These are phyloP conservation scores for Candida pseudofarinosa DNA, from an alignment of 805 yeast genomes.

Conservation along the genomic window DNA sequence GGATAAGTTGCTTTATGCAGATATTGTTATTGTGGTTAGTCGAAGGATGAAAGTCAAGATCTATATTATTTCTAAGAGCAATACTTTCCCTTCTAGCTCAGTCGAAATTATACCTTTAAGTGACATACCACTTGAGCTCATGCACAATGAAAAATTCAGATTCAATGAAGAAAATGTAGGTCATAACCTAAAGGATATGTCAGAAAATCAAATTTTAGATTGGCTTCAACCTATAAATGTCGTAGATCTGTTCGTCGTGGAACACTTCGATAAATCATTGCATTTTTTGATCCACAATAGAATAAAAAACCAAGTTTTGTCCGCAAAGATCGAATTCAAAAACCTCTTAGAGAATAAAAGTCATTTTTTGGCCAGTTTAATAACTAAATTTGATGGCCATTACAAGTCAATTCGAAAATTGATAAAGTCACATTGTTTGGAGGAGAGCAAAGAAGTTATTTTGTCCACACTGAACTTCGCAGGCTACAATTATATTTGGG, in stretches of 20 bases:
- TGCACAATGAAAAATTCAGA: background rate
- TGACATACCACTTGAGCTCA: slow-evolving; percentile 3
- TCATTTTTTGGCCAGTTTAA: slow-evolving; percentile 12
- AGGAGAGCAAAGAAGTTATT: slow-evolving; percentile 21
- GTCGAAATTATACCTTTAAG: slow-evolving; percentile 38
- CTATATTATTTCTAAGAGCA: slow-evolving; percentile 48
- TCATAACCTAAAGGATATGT: background rate
- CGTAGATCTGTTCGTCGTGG: background rate
- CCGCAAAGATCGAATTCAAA: slow-evolving; percentile 16
- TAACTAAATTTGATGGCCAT: slow-evolving; percentile 75
- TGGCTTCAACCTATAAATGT: background rate
- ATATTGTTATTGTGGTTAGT: slow-evolving; percentile 39
- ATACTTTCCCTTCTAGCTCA: slow-evolving; percentile 52
- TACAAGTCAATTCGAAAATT: slow-evolving; percentile 70
- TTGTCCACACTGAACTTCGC: slow-evolving; percentile 38
- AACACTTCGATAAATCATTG: slow-evolving; percentile 3
- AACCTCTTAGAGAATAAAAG: slow-evolving; percentile 2
- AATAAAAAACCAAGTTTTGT: slow-evolving; percentile 30
- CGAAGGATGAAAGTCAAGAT: slow-evolving; percentile 38
- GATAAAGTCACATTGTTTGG: slow-evolving; percentile 50
- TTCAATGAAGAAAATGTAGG: background rate
- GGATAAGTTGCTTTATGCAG: slow-evolving; percentile 10
- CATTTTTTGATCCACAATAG: slow-evolving; percentile 34
- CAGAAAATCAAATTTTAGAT: background rate
- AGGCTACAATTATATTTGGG: slow-evolving; percentile 39